phyloP scores from a whole-genome alignment of 2,329 filamentous ascomycete species.

The Colletotrichum sansevieriae region DNA sequence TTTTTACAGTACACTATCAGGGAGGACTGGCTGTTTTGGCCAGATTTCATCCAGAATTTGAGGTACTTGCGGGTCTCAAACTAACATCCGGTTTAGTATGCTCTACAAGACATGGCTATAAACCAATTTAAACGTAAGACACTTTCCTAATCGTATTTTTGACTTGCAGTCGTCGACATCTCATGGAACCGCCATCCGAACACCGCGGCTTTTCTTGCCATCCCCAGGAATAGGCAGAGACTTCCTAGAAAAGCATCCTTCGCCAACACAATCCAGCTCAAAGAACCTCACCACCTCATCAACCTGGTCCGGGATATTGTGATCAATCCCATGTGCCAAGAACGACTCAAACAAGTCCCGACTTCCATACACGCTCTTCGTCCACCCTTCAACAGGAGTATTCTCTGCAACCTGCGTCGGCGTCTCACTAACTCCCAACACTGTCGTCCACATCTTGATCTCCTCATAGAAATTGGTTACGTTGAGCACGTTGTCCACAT shows the following conservation, averaged over 20 bases:
- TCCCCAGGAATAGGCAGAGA: background rate
- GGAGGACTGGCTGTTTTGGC: too few relatives aligned
- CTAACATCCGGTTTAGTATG: too few relatives aligned
- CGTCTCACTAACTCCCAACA: constrained; percentile 42
- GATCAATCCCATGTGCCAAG: constrained; percentile 38
- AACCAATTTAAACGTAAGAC: too few relatives aligned
- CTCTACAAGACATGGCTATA: too few relatives aligned
- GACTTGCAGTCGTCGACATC: background rate
- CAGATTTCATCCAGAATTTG: background rate
- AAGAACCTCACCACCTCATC: constrained; percentile 43
- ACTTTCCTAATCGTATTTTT: too few relatives aligned
- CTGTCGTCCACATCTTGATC: constrained; percentile 65
- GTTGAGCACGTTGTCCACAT: constrained; percentile 62
- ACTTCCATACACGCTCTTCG: constrained; percentile 42
- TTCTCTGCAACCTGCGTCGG: constrained; percentile 32
- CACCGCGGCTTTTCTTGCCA: background rate
- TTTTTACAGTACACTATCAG: too few relatives aligned
- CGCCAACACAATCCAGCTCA: constrained; percentile 39
- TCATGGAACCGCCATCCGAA: background rate
- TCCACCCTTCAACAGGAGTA: constrained; percentile 35
- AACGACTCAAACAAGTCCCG: constrained; percentile 42
- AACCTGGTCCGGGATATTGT: constrained; percentile 42
- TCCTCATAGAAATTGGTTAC: constrained; percentile 67
- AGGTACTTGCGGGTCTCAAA: background rate
- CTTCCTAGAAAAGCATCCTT: constrained; percentile 43